Conservation (phyloP, 2,329 filamentous ascomycete genomes). For the Neofusicoccum cordaticola region DNA sequence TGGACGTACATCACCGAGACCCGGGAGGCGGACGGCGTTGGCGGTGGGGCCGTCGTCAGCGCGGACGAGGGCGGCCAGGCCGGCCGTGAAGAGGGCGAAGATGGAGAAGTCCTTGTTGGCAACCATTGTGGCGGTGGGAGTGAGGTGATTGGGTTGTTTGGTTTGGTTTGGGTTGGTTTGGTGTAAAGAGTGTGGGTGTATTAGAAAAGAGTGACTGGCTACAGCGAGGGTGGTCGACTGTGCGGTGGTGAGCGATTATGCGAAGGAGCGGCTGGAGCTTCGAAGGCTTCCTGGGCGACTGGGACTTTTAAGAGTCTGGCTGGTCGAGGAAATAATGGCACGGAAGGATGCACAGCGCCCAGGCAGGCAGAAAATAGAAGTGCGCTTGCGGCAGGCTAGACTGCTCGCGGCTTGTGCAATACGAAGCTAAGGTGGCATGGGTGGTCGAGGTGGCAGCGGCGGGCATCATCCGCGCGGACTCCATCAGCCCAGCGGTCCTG, state of each 20-base stretch:
- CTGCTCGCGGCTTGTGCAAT: background rate
- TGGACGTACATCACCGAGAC: constrained; percentile 44
- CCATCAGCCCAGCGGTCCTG: background rate
- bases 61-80: constrained; percentile 46
- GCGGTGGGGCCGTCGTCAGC: constrained; percentile 38
- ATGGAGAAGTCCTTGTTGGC: constrained; percentile 37
- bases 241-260: background rate
- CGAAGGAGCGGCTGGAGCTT: constrained; percentile 14
- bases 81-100: constrained; percentile 52
- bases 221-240: background rate
- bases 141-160: background rate
- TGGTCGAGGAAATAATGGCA: background rate
- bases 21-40: constrained; percentile 55
- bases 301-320: background rate
- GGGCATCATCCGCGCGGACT: background rate
- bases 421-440: constrained; percentile 1
- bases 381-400: constrained; percentile 7
- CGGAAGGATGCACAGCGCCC: background rate
- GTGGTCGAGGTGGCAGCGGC: background rate
- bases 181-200: background rate
- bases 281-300: background rate
- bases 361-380: constrained; percentile 10
- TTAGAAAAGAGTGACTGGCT: constrained; percentile 22
- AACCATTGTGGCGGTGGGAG: constrained; percentile 30
- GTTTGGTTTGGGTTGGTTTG: constrained; percentile 18